Base-by-base conservation (phyloP, 768 basidiomycete species). In the Lentinula boryana region DNA sequence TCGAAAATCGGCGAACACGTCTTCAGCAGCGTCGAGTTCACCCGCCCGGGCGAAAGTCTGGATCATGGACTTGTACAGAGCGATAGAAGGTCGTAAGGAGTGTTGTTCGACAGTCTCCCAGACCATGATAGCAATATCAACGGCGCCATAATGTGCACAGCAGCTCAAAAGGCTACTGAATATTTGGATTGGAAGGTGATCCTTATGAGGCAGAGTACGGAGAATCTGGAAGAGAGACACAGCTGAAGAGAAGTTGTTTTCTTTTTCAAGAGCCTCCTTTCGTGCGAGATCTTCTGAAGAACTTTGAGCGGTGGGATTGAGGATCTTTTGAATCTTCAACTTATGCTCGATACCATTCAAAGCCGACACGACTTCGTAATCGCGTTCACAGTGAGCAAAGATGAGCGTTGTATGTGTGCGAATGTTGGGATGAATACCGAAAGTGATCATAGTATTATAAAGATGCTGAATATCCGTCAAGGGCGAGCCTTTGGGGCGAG, bases 181-280 rank as follows among this genome's bases (percentile, higher is more conserved):
- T 2, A 82, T 68, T 15, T 54, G 50, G 3, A 72, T 38, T 0
- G 75, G 72, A 49, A 85, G 68, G 4, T 68, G 63, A 6, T 65
- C 48, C 46, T 68, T 67, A 21, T 73, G 72, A 15, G 68, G 62
- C 8, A 77, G 70, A 7, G 78, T 69, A 32, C 79, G 73, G 16
- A 85, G 78, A 0, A 84, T 78, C 27, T 88, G 79, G 71, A 95
- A 95, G 15, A 95, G 74, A 15, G 83, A 79, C 74, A 93, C 75
- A 0, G 92, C 92, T 0, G 84, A 80, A 0, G 75, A 68, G 62
- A 93, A 86, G 63, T 89, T 92, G 66, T 84, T 82, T 69, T 95
- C 93, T 32, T 76, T 65, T 21, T 74, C 74, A 23, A 92, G 78
- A 1, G 71, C 62, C 0, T 70, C 71, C 43, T 82, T 76, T 8